These are phyloP conservation scores for Rhododendron ovatum DNA, from an alignment of 148 eudicot species.

Conservation along the genomic window DNA sequence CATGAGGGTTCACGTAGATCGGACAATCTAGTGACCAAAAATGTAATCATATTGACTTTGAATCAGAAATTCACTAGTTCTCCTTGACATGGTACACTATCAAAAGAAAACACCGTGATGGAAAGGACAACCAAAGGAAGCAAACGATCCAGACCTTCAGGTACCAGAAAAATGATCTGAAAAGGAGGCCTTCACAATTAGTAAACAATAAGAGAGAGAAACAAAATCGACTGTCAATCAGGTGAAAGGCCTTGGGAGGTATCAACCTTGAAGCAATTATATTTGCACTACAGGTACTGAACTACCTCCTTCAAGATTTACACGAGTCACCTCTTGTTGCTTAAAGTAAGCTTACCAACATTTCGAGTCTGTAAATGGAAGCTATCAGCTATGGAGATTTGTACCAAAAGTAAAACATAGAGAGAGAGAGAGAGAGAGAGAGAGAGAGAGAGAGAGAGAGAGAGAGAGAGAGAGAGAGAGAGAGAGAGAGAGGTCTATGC, in stretches of 20 bases:
- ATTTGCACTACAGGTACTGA: neutral
- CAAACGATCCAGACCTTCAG: neutral
- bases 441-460: neutral
- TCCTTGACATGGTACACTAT: neutral
- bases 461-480: too few relatives aligned
- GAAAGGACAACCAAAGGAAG: neutral
- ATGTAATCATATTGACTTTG: neutral
- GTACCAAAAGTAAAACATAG: too few relatives aligned
- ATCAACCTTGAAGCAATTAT: neutral
- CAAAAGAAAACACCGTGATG: neutral
- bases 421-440: too few relatives aligned
- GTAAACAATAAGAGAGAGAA: neutral
- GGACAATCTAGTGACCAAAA: neutral
- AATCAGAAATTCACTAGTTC: neutral
- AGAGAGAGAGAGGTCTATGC: neutral
- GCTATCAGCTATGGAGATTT: too few relatives aligned
- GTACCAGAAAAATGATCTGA: neutral
- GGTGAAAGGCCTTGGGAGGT: neutral
- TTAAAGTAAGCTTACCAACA: neutral
- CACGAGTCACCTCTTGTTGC: neutral
- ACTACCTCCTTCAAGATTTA: neutral
- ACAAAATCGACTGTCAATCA: neutral
- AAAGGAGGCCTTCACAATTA: neutral
- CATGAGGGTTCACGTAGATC: neutral
- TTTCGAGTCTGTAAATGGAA: neutral